These are phyloP conservation scores for Hypoxylon lienhwacheense DNA, from an alignment of 495 filamentous ascomycete species.

Conservation along the genomic window DNA sequence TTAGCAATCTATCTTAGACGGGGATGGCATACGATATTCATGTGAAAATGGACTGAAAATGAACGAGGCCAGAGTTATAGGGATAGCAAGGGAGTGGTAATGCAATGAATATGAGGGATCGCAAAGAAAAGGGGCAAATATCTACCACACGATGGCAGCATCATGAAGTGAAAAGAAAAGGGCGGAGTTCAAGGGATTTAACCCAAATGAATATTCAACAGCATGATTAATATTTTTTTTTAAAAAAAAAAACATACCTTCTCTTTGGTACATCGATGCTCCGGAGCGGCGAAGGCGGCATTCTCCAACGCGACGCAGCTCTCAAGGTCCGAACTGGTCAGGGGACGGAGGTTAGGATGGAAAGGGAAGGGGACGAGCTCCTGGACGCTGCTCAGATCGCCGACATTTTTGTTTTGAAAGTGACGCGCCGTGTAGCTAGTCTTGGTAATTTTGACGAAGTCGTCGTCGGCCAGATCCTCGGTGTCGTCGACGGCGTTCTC, in stretches of 20 bases:
- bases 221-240: no score
- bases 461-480: conserved; percentile 27
- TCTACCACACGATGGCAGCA: not conserved
- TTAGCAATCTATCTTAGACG: conserved; percentile 5
- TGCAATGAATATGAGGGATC: not conserved
- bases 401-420: not conserved
- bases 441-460: conserved; percentile 12
- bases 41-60: conserved; percentile 1
- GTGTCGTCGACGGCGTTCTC: conserved; percentile 32
- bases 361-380: conserved; percentile 40
- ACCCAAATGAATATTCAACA: no score
- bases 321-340: conserved; percentile 73
- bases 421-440: conserved; percentile 7
- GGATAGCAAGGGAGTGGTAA: not conserved
- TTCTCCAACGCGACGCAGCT: conserved; percentile 76
- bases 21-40: not conserved
- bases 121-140: conserved; percentile 6
- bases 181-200: no score
- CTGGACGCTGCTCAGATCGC: conserved; percentile 4
- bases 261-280: conserved; percentile 72
- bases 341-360: conserved; percentile 66
- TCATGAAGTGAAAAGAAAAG: conserved; percentile 1
- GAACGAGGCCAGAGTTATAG: not conserved
- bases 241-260: conserved; percentile 63
- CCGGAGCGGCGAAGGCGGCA: conserved; percentile 66